These are phyloP conservation scores for Phellinidium pouzarii DNA, from an alignment of 1,284 basidiomycete species.

Conservation along the genomic window DNA sequence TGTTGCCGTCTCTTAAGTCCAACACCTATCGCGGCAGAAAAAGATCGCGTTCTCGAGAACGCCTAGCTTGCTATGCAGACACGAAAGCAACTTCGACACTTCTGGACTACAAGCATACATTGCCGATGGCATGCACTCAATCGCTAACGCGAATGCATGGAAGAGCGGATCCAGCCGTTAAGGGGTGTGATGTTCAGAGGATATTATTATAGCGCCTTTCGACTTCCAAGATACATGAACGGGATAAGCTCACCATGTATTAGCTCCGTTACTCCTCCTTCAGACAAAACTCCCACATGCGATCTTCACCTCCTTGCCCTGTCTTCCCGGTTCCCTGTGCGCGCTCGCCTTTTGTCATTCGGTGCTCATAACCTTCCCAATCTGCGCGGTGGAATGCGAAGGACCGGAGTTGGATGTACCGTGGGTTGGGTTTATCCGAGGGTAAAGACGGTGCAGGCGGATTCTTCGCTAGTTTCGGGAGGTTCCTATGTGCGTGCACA, in stretches of 20 bases:
- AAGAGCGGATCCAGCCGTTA: too few species aligned
- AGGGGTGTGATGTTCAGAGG: too few species aligned
- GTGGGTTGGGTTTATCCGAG: conserved; percentile 49
- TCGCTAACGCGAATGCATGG: too few species aligned
- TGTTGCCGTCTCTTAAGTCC: too few species aligned
- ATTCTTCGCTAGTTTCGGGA: conserved; percentile 75
- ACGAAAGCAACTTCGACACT: too few species aligned
- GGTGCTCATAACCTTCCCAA: conserved; percentile 86
- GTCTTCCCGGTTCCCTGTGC: conserved; percentile 58
- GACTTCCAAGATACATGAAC: too few species aligned
- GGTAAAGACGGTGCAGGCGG: conserved; percentile 44
- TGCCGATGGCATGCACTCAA: too few species aligned
- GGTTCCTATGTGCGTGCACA: conserved; percentile 45
- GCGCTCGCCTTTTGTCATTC: conserved; percentile 84
- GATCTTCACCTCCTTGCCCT: conserved; percentile 66
- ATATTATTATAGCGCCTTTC: too few species aligned
- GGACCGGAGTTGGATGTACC: conserved; percentile 71
- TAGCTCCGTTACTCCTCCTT: conserved; percentile 13
- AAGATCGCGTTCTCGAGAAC: too few species aligned
- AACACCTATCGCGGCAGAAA: too few species aligned
- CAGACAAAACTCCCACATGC: conserved; percentile 74
- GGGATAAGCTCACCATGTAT: neutral
- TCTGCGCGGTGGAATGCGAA: conserved; percentile 70
- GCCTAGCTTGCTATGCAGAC: too few species aligned
- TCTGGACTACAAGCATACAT: too few species aligned